Conservation (phyloP, 2,329 filamentous ascomycete species). For the Hysterium pulicare region DNA sequence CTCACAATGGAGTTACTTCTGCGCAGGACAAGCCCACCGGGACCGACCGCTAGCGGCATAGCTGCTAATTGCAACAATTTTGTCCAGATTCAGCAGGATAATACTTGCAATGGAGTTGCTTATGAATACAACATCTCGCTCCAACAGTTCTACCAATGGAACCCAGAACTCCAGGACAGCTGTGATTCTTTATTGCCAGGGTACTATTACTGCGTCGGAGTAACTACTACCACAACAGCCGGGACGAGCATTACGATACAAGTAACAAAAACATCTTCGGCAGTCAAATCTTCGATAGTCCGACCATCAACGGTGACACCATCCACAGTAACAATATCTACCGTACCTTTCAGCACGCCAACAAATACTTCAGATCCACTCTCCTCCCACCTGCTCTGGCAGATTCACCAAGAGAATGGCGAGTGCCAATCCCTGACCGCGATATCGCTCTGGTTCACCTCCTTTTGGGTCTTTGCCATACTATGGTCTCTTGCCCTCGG, state of each 20-base stretch:
- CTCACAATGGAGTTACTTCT: background rate
- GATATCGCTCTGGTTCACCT: conserved; percentile 1
- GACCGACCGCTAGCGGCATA: background rate
- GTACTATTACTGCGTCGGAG: background rate
- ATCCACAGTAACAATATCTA: background rate
- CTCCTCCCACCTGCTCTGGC: conserved; percentile 1
- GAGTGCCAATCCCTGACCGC: conserved; percentile 1
- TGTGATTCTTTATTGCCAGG: background rate
- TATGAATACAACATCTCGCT: background rate
- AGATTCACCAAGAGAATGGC: conserved; percentile 2
- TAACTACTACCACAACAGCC: background rate
- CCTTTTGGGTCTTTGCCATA: background rate
- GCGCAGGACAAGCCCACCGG: background rate
- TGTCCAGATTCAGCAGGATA: background rate
- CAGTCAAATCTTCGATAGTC: background rate
- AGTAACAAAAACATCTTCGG: background rate
- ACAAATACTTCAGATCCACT: background rate
- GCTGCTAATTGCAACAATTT: background rate
- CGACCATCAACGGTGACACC: background rate
- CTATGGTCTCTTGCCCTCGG: conserved; percentile 1
- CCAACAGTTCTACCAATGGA: conserved; percentile 1
- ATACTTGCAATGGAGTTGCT: background rate
- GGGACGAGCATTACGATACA: background rate
- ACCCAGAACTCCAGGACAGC: conserved; percentile 2
- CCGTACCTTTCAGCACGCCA: background rate